A percentile compares a stretch with the other conserved stretches of the same genome.
Conservation (phyloP, 352 stramenopile genomes). For the Plasmopara viticola region DNA sequence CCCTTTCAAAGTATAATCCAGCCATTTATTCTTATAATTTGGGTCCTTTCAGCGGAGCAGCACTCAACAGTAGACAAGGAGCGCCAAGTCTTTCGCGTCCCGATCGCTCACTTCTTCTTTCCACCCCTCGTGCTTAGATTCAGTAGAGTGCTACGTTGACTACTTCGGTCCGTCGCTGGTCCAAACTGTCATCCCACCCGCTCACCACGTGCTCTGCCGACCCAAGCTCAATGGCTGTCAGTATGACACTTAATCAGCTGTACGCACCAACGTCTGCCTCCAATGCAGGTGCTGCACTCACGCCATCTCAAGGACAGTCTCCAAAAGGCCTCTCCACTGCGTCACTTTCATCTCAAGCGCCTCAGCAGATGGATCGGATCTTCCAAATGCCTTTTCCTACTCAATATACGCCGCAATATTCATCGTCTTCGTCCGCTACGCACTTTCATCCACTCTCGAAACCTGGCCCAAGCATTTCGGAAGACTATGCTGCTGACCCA, state of each 20-base stretch:
- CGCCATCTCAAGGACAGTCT: constrained; percentile 25
- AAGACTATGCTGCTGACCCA: constrained; percentile 73
- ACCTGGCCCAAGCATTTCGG: constrained; percentile 21
- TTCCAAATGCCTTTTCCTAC: constrained; percentile 29
- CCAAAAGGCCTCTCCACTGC: constrained; percentile 9
- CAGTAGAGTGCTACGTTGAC: constrained; percentile 16
- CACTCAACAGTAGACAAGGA: constrained; percentile 11
- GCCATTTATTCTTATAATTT: neutral
- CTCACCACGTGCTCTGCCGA: constrained; percentile 2
- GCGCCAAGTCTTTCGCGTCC: constrained; percentile 1
- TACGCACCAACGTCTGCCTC: constrained; percentile 39
- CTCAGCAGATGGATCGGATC: constrained; percentile 19
- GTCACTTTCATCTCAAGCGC: neutral
- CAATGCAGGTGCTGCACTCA: constrained; percentile 9
- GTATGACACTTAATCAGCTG: constrained; percentile 73
- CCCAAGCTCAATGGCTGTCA: constrained; percentile 33
- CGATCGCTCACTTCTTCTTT: constrained; percentile 21
- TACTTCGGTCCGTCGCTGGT: constrained; percentile 11
- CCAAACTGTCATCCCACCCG: constrained; percentile 8
- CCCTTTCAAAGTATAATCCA: neutral
- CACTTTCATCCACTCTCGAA: constrained; percentile 22
- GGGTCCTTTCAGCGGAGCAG: constrained; percentile 6
- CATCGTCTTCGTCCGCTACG: constrained; percentile 11
- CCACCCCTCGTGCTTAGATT: constrained; percentile 8
- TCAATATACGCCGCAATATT: constrained; percentile 16